Conservation (phyloP, 1,284 basidiomycete species). For the Athelia psychrophila region DNA sequence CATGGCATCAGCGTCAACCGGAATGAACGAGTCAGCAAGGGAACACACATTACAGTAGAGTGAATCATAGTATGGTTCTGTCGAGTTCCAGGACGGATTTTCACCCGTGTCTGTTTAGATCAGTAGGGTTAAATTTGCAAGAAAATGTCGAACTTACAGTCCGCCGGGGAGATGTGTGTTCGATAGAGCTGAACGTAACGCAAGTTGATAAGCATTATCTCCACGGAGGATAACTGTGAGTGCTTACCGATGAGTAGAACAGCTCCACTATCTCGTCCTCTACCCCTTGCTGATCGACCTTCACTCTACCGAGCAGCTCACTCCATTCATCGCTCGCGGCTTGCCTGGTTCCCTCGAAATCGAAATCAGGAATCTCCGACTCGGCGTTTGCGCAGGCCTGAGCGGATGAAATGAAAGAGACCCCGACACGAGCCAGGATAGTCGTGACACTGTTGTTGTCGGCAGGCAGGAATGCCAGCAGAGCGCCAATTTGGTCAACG, state of each 20-base stretch:
- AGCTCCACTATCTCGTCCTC: conserved; percentile 46
- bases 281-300: conserved; percentile 49
- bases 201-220: neutral
- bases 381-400: conserved; percentile 62
- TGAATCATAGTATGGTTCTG: conserved; percentile 65
- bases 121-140: neutral
- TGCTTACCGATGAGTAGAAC: conserved; percentile 59
- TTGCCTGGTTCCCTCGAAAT: conserved; percentile 47
- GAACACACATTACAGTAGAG: conserved; percentile 62
- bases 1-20: too few species aligned
- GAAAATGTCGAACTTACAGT: conserved; percentile 43
- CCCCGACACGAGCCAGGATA: conserved; percentile 53
- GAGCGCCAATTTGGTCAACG: conserved; percentile 42
- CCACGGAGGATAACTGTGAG: conserved; percentile 2
- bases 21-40: neutral
- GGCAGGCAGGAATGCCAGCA: conserved; percentile 47
- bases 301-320: conserved; percentile 49
- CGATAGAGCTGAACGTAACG: conserved; percentile 46
- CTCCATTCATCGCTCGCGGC: conserved; percentile 48
- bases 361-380: conserved; percentile 57
- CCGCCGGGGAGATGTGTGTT: conserved; percentile 64
- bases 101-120: conserved; percentile 55
- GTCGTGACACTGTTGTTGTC: conserved; percentile 28
- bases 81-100: conserved; percentile 64
- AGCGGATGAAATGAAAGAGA: conserved; percentile 57